Percentiles rank a stretch among this genome's conserved stretches.
phyloP scores from a whole-genome alignment of 2,329 filamentous ascomycete genomes.

The Penicillium sp. region DNA sequence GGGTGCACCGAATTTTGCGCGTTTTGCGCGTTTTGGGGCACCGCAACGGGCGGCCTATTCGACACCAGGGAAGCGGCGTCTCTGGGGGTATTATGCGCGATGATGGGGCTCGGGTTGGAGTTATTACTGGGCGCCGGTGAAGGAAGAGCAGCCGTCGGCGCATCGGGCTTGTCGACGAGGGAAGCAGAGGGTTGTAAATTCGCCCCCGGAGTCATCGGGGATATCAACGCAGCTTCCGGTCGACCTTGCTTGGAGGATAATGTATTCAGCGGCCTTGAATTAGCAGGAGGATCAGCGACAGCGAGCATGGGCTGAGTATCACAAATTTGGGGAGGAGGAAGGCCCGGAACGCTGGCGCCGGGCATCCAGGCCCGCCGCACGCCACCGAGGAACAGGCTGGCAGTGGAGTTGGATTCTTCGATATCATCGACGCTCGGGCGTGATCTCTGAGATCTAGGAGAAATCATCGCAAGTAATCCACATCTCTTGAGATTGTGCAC shows the following conservation, averaged over 20 bases:
- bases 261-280: background rate
- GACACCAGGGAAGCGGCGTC: background rate
- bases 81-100: conserved; percentile 2
- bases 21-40: background rate
- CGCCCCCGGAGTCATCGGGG: conserved; percentile 19
- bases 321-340: background rate
- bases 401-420: conserved; percentile 38
- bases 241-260: background rate
- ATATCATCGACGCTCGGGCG: conserved; percentile 17
- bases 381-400: conserved; percentile 38
- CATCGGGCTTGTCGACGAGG: conserved; percentile 7
- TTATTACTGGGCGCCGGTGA: conserved; percentile 30
- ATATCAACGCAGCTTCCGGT: conserved; percentile 13
- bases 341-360: background rate
- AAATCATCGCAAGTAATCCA: conserved; percentile 6
- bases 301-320: background rate
- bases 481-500: background rate
- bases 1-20: background rate
- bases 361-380: conserved; percentile 40
- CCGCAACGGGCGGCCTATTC: background rate
- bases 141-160: conserved; percentile 20
- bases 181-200: conserved; percentile 6
- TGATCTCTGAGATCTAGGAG: conserved; percentile 5
- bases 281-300: background rate
- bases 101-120: conserved; percentile 26